Evolutionary conservation across 495 filamentous ascomycete species (phyloP), one percentile per base, ranked within the genome.

Genomic region (Bombardia bombarda): DNA sequence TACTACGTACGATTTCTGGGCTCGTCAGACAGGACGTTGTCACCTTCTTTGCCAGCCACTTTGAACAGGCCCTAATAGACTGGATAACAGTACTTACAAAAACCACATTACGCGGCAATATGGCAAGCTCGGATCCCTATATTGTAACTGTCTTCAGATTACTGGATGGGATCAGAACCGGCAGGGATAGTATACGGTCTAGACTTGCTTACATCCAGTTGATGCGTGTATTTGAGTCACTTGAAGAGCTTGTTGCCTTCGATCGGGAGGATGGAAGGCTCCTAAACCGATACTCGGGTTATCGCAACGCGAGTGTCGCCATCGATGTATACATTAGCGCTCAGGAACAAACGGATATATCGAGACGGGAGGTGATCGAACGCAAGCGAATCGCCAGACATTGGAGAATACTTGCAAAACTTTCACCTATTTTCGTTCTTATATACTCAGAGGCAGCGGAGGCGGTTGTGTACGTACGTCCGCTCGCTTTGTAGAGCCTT

Each of bases 331-430:
- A 42, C 22, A 34, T 42, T 9, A 23, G 20, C 17, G 40, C 40
- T 42, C 21, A 42, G 38, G 38, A 41, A 24, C 13, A 42, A 42
- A 23, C 13, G 5, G n/a, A 23, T 42, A 34, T 25, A 18, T 34
- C 30, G 16, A 33, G 19, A 33, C 5, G 20, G 17, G 31, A 42
- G 31, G 19, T 42, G n/a, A 42, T 23, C 20, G 13, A 42, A 71
- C 17, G 64, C 40, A 52, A 66, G 72, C 36, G 20, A 38, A 23
- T 33, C 19, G 43, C 36, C 7, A 23, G 34, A 18, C 20, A 19
- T 20, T 45, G 18, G 36, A 45, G 24, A 26, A 45, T 17, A 38
- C 26, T 38, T 39, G 43, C 25, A 45, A 26, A 26, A 22, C 43
- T 17, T 18, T 45, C 26, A 16, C 43, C 35, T 24, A 31, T 45